Base-by-base conservation (phyloP, 2,329 filamentous ascomycete species). In the Colletotrichum australisinense region DNA sequence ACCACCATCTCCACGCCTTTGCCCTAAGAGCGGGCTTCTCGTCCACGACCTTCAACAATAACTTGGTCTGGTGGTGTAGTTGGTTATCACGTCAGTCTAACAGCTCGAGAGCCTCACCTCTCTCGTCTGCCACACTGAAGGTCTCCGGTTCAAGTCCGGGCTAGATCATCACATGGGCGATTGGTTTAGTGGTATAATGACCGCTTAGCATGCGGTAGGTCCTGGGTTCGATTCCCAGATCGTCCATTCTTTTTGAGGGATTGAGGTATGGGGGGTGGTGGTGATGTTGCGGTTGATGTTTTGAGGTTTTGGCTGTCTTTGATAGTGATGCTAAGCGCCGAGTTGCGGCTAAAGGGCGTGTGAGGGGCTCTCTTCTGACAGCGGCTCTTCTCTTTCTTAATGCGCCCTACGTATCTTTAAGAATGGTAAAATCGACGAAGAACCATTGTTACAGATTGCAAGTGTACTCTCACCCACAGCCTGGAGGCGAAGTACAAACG, bases 21-120 rank as follows among this genome's bases (percentile, higher is more conserved):
- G 38, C 38, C 5, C 38, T 42, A 19, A 42, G 2, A 42, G 14
- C 14, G 38, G 14, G 5, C 14, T 42, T 42, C 6, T 16, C 38
- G 5, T 42, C 5, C 14, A 16, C 38, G 16, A 19, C 6, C 0
- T 3, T 19, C 38, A 42, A 16, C 14, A 42, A 7, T 16, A 7
- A 16, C 14, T 42, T 68, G 70, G 67, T 73, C 56, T 73, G 68
- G 69, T 81, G 78, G 79, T 80, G 79, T 80, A 81, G 84, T 85
- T 85, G 84, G 83, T 85, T 85, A 85, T 85, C 84, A 85, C 84
- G 81, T 85, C 82, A 85, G 83, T 85, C 83, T 85, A 86, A 86
- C 83, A 81, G 56, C 14, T 4, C 32, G 66, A 35, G 62, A 7
- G 38, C 14, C 38, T 42, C 38, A 42, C 0, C 12, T 5, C 42